Evolutionary conservation across 129 eudicot species (phyloP), one percentile per base, ranked within the genome.

Genomic region (Helianthus tuberosus): DNA sequence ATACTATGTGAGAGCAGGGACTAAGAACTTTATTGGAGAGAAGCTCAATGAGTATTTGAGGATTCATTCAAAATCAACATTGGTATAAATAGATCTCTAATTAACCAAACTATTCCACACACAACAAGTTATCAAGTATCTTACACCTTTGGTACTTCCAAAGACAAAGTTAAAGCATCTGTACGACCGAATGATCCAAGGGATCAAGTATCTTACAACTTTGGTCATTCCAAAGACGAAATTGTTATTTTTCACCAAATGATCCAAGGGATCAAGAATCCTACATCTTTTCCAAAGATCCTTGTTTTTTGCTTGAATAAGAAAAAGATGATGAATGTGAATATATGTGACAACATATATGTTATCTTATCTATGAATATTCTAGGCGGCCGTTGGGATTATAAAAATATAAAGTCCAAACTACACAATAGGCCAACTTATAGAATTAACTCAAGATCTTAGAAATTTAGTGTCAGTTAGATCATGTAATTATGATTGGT

Each of bases 1-100:
- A 16, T 50, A 64, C 27, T 63, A 63, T 39, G 43, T 48, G 36
- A 11, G 61, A 36, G 14, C 38, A 4, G 11, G 25, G 4, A 8
- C 44, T 9, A n/a, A 16, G 27, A 5, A 7, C 8, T 51, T 50
- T 50, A 50, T n/a, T 54, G 60, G 60, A 54, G 14, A 66, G 39
- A 20, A 60, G 69, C 35, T 13, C 11, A 59, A 59, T n/a, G 7
- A 69, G 64, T 43, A 43, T 3, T 69, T 77, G 76, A 59, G 17
- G 43, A 13, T 9, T 9, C 16, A 29, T 73, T 27, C 12, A 44
- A 43, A 14, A 16, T 5, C 0, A 1, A 44, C 44, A 6, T 58
- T 46, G 76, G 76, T 69, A 60, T 69, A 77, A 47, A 77, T 60
- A 77, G 69, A 14, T 20, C 12, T 55, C 16, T 32, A 29, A 12